Conservation (phyloP, 2,329 filamentous ascomycete genomes). For the Aureobasidium subglaciale region DNA sequence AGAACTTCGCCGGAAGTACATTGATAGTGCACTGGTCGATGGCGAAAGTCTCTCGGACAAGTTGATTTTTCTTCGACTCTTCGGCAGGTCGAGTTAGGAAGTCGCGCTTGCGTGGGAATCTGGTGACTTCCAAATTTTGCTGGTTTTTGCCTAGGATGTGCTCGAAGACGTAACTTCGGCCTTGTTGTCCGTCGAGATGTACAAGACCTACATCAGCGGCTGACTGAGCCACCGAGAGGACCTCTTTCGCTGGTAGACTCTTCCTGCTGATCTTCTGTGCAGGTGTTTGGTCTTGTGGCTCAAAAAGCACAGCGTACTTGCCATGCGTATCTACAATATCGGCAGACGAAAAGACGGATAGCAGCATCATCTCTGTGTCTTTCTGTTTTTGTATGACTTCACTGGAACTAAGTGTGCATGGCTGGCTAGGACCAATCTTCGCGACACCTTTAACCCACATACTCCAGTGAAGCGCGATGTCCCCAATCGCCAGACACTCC, state of each 20-base stretch:
- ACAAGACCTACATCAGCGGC: conserved; percentile 19
- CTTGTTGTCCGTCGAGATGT: conserved; percentile 16
- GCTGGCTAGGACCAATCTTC: not conserved
- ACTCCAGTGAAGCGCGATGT: conserved; percentile 24
- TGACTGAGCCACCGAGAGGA: not conserved
- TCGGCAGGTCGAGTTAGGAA: conserved; percentile 44
- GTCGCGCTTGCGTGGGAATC: conserved; percentile 51
- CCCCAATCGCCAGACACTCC: not conserved
- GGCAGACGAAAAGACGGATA: not conserved
- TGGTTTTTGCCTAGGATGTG: conserved; percentile 1
- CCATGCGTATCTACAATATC: not conserved
- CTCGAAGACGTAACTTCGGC: conserved; percentile 19
- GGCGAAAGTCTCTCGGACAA: conserved; percentile 30
- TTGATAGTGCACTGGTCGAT: conserved; percentile 41
- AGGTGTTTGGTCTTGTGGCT: not conserved
- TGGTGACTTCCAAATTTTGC: conserved; percentile 18
- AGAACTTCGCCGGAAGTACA: conserved; percentile 39
- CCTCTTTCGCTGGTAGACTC: not conserved
- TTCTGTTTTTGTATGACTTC: not conserved
- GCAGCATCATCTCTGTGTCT: conserved; percentile 9
- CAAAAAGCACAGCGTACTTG: conserved; percentile 14
- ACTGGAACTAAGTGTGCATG: not conserved
- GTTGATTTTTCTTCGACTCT: conserved; percentile 12
- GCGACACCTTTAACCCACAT: not conserved
- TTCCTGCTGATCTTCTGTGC: not conserved